Evolutionary conservation across 2,329 filamentous ascomycete species (phyloP), one percentile per base, ranked within the genome.

Genomic region (Aspergillus pseudoviridinutans): DNA sequence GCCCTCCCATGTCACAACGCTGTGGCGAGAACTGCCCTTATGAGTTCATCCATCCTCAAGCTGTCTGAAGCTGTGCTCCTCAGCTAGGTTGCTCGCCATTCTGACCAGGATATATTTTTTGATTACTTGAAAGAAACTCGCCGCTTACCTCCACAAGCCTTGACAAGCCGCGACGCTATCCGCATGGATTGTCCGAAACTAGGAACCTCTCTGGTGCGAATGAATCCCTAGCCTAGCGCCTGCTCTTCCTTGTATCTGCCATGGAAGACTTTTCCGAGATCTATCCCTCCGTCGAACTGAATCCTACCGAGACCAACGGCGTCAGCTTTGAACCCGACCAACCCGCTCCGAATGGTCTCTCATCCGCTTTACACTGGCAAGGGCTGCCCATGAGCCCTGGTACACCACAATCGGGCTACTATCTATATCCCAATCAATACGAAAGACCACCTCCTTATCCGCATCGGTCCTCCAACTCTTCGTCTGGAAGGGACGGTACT

Each of bases 381-480:
- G 42, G 42, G 4, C 8, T 46, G 42, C 20, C 42, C 9, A 6
- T 46, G 9, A 46, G 42, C 42, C 42, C 42, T 14, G 22, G 42
- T 8, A 46, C 42, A 12, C 22, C 42, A 6, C 42, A 46, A n/a
- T 38, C 32, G 7, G 32, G 32, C 32, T 38, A 38, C 32, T 38
- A 38, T 38, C 32, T 38, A 6, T 38, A 38, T 17, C 32, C 14
- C 32, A 17, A 17, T 6, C n/a, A 50, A 6, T 54, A 59, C 17
- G 29, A 49, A 25, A 51, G 51, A 12, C 9, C 46, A 2, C 27
- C 49, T 22, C 49, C 57, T 10, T n/a, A 35, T n/a, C 49, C 28
- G 29, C 29, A 56, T 9, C 53, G 38, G 25, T 63, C 53, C 3
- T 60, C 59, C 20, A 51, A 50, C 24, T 56, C 59, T 1, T 56